Evolutionary conservation across 1,284 basidiomycete species (phyloP).

Genomic region (Melampsora americana): DNA sequence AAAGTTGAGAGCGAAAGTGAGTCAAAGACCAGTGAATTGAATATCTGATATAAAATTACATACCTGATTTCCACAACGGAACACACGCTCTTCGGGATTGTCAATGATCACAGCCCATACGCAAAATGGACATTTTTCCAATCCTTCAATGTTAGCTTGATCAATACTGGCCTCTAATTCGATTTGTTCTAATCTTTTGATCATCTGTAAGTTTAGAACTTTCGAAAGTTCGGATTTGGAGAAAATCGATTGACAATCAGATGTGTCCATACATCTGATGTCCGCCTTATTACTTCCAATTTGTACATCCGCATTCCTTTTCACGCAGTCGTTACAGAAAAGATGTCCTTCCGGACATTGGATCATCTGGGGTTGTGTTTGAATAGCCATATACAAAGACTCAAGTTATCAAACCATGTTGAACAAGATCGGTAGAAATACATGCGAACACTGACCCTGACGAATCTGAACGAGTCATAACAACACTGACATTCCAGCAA

Average conservation of each 20-base stretch:
- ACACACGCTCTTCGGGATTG: constrained; percentile 70
- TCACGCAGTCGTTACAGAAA: constrained; percentile 66
- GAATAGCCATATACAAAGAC: not conserved
- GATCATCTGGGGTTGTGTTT: constrained; percentile 60
- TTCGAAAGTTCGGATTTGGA: constrained; percentile 46
- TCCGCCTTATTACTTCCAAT: constrained; percentile 55
- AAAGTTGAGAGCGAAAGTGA: no score
- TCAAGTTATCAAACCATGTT: no score
- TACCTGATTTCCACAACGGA: constrained; percentile 69
- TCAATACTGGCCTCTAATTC: constrained; percentile 49
- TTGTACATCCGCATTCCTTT: constrained; percentile 54
- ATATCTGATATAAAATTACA: not conserved
- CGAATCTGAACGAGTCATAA: constrained; percentile 44
- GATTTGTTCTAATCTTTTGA: constrained; percentile 49
- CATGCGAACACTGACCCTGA: not conserved
- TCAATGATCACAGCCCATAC: constrained; percentile 78
- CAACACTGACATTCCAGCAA: constrained; percentile 52
- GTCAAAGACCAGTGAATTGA: not conserved
- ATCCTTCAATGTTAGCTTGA: constrained; percentile 52
- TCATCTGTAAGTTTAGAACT: constrained; percentile 46
- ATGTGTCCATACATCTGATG: constrained; percentile 50
- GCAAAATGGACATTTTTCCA: constrained; percentile 83
- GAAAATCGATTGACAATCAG: constrained; percentile 48
- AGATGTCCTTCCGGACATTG: constrained; percentile 78
- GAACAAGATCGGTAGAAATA: no score